These are phyloP conservation scores for Citrus hindsii DNA, from an alignment of 345 rosid species.

Conservation along the genomic window DNA sequence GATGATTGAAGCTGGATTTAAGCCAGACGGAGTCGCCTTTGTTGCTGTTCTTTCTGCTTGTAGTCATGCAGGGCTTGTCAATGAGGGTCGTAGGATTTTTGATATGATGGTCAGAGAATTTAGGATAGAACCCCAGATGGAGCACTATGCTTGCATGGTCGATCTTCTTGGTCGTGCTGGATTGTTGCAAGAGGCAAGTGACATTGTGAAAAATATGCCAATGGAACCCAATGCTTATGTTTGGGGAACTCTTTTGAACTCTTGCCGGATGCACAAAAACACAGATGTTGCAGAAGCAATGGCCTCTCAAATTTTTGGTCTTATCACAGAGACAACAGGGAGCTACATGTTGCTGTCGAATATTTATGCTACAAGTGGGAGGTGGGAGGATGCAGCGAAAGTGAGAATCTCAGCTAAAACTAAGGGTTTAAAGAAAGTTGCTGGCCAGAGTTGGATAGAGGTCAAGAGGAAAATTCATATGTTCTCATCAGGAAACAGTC, in stretches of 20 bases:
- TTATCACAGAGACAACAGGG: slow-evolving; percentile 36
- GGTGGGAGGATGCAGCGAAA: slow-evolving; percentile 66
- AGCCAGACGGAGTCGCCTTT: slow-evolving; percentile 62
- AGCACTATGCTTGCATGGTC: slow-evolving; percentile 69
- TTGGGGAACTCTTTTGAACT: slow-evolving; percentile 70
- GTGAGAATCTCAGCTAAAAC: slow-evolving; percentile 56
- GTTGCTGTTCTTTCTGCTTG: slow-evolving; percentile 78
- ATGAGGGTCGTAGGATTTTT: slow-evolving; percentile 46
- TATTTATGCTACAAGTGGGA: slow-evolving; percentile 63
- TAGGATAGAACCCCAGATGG: slow-evolving; percentile 52
- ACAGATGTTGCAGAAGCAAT: slow-evolving; percentile 40
- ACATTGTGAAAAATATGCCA: slow-evolving; percentile 59
- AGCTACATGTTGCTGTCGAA: slow-evolving; percentile 62
- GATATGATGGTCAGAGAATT: slow-evolving; percentile 36
- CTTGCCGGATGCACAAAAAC: slow-evolving; percentile 63
- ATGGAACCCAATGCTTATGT: slow-evolving; percentile 56
- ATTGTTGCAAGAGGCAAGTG: slow-evolving; percentile 52
- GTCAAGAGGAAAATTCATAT: slow-evolving; percentile 42
- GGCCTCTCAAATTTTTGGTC: slow-evolving; percentile 36
- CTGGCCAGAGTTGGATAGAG: slow-evolving; percentile 72
- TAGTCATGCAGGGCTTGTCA: slow-evolving; percentile 68
- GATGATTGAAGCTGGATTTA: slow-evolving; percentile 45
- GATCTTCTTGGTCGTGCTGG: slow-evolving; percentile 77
- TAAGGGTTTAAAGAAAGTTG: slow-evolving; percentile 65
- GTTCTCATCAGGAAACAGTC: slow-evolving; percentile 45